Base-by-base conservation (phyloP, 768 basidiomycete genomes). In the Vishniacozyma victoriae region DNA sequence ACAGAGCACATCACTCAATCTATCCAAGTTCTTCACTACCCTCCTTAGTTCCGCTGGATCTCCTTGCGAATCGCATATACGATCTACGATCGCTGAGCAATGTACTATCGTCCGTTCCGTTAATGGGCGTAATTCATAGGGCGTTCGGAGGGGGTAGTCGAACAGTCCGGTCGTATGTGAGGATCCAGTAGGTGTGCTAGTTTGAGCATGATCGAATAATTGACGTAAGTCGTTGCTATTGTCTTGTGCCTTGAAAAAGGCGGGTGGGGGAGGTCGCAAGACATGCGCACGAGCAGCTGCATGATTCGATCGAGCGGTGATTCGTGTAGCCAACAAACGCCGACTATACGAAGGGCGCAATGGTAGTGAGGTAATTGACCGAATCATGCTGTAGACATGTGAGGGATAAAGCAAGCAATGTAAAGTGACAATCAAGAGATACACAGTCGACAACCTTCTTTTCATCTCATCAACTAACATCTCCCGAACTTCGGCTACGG, bases 1-100 rank as follows among this genome's bases (percentile, higher is more conserved):
- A 62, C 95, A 99, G 2, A 99, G 76, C 72, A 93, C 78, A 75
- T 99, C 92, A 69, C 92, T 96, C 59, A 99, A 81, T 53, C 93
- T 78, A 76, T 99, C 95, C 52, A 99, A 75, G 70, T 93, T 95
- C 77, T 96, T 96, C 52, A 96, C 87, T 9, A 89, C 89, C 72
- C 83, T 80, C 52, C 83, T 75, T 40, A 93, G 76, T 70, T 93
- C 91, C 3, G 85, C 84, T 62, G 85, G 77, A 63, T 80, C 53
- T 36, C 35, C n/a, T 16, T 67, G 62, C 31, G 69, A 84, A 13
- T 79, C 78, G 41, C 86, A 72, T 20, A 97, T 87, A 35, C 95
- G 82, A 47, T 84, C 79, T 14, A 93, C 92, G 44, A 97, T 78
- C 24, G 86, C 73, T 54, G 82, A 80, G 5, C 89, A 91, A 36